Evolutionary conservation across 202 grass and related monocot genomes (phyloP).

Genomic region (Schoenoplectus triqueter): DNA sequence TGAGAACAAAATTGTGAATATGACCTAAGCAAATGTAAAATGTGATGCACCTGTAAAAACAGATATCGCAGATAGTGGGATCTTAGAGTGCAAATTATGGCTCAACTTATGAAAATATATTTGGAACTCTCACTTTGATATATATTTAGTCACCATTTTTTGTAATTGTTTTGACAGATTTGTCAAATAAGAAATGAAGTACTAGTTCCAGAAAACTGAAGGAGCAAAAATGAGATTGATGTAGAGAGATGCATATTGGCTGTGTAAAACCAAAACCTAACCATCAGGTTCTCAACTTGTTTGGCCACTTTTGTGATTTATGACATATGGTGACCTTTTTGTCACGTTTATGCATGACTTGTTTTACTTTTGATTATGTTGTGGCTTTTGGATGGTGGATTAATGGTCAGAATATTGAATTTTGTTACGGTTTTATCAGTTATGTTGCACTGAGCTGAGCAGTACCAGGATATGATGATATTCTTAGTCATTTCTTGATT

Average conservation of each 20-base stretch:
- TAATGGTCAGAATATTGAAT: background rate
- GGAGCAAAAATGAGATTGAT: background rate
- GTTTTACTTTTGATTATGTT: background rate
- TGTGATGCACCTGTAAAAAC: too few species aligned
- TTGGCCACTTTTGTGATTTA: slow-evolving; percentile 28
- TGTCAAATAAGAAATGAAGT: slow-evolving; percentile 18
- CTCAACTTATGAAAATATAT: slow-evolving; percentile 6
- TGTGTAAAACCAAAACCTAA: slow-evolving; percentile 42
- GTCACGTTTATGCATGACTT: slow-evolving; percentile 32
- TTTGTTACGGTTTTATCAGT: background rate
- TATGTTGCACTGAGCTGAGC: background rate
- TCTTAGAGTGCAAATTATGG: background rate
- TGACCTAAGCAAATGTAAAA: background rate
- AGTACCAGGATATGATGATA: background rate
- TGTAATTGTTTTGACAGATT: background rate
- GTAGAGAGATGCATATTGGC: slow-evolving; percentile 27
- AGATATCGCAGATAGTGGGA: background rate
- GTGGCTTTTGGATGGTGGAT: background rate
- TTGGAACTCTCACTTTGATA: background rate
- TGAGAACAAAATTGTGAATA: slow-evolving; percentile 2
- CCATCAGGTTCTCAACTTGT: slow-evolving; percentile 36
- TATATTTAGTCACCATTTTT: background rate
- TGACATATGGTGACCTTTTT: background rate
- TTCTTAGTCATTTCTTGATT: background rate
- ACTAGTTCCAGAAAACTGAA: slow-evolving; percentile 8